phyloP scores from a whole-genome alignment of 2,329 filamentous ascomycete genomes.

The Aaosphaeria pasadenensis region DNA sequence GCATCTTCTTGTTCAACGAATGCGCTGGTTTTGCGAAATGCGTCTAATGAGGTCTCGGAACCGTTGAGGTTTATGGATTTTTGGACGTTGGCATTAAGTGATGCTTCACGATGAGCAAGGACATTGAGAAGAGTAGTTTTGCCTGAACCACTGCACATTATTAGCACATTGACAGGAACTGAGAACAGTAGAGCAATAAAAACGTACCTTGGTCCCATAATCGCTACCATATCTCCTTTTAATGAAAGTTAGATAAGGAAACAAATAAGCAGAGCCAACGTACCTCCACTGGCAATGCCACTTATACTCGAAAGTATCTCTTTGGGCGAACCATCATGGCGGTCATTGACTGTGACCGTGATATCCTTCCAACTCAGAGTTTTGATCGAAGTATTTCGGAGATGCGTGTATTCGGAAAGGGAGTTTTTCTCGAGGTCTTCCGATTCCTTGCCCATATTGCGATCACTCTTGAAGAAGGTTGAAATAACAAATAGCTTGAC shows the following conservation, averaged over 20 bases:
- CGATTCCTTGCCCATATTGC: background rate
- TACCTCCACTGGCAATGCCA: constrained; percentile 64
- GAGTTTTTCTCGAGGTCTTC: constrained; percentile 47
- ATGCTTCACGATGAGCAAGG: constrained; percentile 61
- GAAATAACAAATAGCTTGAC: no score
- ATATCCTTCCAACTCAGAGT: constrained; percentile 66
- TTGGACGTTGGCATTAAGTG: constrained; percentile 52
- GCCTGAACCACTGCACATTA: constrained; percentile 52
- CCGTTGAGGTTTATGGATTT: constrained; percentile 65
- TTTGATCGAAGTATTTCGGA: constrained; percentile 62
- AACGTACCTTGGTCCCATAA: constrained; percentile 70
- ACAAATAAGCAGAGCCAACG: constrained; percentile 21
- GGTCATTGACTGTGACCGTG: constrained; percentile 70
- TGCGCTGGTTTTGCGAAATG: constrained; percentile 64
- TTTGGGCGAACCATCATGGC: constrained; percentile 60
- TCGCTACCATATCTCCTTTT: constrained; percentile 67
- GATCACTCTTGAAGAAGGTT: no score
- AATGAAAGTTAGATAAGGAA: constrained; percentile 3
- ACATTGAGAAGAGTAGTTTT: constrained; percentile 85
- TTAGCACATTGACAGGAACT: background rate
- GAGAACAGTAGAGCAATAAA: background rate
- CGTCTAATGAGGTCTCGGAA: constrained; percentile 46
- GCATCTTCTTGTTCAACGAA: constrained; percentile 91
- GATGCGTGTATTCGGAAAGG: constrained; percentile 47
- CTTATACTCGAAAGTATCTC: constrained; percentile 62